Percentiles rank a stretch among this genome's conserved stretches.
These are phyloP conservation scores for Heritiera fomes DNA, from an alignment of 345 rosid species.

Conservation along the genomic window DNA sequence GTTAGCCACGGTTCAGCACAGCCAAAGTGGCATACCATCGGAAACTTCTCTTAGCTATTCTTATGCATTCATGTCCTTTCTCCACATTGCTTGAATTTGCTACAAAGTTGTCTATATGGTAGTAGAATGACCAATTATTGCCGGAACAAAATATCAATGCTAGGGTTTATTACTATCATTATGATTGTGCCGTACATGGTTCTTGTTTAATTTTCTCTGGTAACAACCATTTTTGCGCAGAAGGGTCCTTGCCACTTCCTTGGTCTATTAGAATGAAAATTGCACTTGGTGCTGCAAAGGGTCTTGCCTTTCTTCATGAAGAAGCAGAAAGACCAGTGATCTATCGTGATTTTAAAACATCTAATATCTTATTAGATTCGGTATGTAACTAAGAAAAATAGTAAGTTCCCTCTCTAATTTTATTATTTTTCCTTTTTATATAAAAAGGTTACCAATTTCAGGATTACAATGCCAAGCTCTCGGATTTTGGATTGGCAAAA, in stretches of 20 bases:
- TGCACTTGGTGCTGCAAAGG: slow-evolving; percentile 81
- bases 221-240: slow-evolving; percentile 39
- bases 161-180: not conserved
- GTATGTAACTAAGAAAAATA: slow-evolving; percentile 34
- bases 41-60: not conserved
- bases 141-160: not conserved
- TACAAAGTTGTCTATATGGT: not conserved
- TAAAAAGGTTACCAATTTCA: slow-evolving; percentile 31
- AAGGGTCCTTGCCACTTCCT: slow-evolving; percentile 86
- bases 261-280: slow-evolving; percentile 87
- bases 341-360: slow-evolving; percentile 85
- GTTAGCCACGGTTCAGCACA: not conserved
- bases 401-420: not conserved
- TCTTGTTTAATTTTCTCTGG: slow-evolving; percentile 36
- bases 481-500: slow-evolving; percentile 87
- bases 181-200: slow-evolving; percentile 9
- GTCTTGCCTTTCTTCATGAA: slow-evolving; percentile 81
- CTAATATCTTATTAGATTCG: slow-evolving; percentile 74
- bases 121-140: not conserved
- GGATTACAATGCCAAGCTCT: slow-evolving; percentile 88
- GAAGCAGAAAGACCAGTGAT: slow-evolving; percentile 84
- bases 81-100: not conserved
- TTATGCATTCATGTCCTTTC: not conserved
- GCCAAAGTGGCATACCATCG: not conserved
- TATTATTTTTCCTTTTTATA: not conserved